Conservation (phyloP, 441 rosid species). For the Francoa sonchifolia region DNA sequence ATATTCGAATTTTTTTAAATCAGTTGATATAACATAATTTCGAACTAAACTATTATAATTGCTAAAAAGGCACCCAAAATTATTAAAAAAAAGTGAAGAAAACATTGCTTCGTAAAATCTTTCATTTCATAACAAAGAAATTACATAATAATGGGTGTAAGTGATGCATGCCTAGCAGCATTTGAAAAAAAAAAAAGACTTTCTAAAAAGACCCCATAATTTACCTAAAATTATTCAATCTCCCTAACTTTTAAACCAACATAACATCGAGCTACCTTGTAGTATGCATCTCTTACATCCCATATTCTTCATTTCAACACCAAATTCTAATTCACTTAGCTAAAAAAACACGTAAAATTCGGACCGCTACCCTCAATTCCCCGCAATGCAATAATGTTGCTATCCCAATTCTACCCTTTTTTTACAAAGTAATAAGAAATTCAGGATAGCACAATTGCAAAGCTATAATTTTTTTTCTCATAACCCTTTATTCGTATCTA, state of each 20-base stretch:
- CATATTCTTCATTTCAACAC: conserved; percentile 16
- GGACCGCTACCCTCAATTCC: conserved; percentile 88
- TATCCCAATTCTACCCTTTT: conserved; percentile 43
- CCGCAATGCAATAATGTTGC: conserved; percentile 58
- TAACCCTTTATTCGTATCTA: too few relatives aligned
- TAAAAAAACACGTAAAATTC: conserved; percentile 16
- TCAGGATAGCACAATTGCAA: conserved; percentile 70
- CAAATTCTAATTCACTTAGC: not conserved
- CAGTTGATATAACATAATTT: too few relatives aligned
- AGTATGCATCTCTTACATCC: conserved; percentile 81
- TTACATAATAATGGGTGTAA: conserved; percentile 44
- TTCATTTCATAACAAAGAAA: conserved; percentile 5
- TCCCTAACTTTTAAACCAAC: not conserved
- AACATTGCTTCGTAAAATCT: too few relatives aligned
- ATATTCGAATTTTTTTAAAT: too few relatives aligned
- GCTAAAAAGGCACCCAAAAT: too few relatives aligned
- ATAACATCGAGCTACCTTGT: conserved; percentile 23
- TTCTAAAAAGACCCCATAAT: not conserved
- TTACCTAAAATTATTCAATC: too few relatives aligned
- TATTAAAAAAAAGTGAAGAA: too few relatives aligned
- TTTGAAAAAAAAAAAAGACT: not conserved
- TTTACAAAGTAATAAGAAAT: conserved; percentile 21
- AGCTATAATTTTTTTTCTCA: too few relatives aligned
- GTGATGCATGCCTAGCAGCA: conserved; percentile 68
- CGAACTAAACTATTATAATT: too few relatives aligned